phyloP scores from a whole-genome alignment of 768 basidiomycete species.

The Phylloporus sp. region DNA sequence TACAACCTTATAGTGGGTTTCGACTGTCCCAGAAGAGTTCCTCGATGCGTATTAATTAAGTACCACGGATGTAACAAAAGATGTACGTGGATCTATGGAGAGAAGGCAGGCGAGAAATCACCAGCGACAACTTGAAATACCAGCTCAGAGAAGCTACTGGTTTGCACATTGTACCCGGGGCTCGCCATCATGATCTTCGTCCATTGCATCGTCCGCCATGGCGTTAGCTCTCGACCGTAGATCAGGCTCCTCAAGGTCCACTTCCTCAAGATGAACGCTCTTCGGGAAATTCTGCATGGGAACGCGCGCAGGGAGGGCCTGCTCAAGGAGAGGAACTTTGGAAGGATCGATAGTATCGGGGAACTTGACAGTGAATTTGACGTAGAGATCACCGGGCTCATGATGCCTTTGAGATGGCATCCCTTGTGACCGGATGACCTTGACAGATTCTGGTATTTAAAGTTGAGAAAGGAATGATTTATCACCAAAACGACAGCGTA shows the following conservation, averaged over 20 bases:
- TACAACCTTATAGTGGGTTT: conserved; percentile 8
- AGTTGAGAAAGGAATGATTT: background rate
- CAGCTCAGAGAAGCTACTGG: conserved; percentile 45
- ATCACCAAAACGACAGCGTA: conserved; percentile 35
- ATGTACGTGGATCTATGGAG: conserved; percentile 28
- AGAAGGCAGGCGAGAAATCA: conserved; percentile 17
- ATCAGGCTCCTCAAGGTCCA: conserved; percentile 74
- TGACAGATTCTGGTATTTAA: conserved; percentile 61
- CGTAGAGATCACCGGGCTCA: conserved; percentile 88
- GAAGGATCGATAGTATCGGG: conserved; percentile 72
- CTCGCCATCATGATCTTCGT: conserved; percentile 82
- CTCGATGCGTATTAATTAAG: conserved; percentile 27
- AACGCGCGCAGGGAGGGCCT: conserved; percentile 76
- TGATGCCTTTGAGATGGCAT: conserved; percentile 99
- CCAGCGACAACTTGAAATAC: conserved; percentile 15
- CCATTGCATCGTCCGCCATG: conserved; percentile 77
- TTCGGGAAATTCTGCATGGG: conserved; percentile 64
- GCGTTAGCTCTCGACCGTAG: conserved; percentile 43
- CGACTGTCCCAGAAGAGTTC: background rate
- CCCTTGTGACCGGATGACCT: conserved; percentile 90
- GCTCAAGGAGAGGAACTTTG: conserved; percentile 69
- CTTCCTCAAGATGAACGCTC: conserved; percentile 74
- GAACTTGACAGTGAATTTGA: conserved; percentile 85
- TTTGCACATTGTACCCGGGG: conserved; percentile 95
- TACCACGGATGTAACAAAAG: conserved; percentile 26